phyloP scores from a whole-genome alignment of 2,329 filamentous ascomycete genomes.

The Cadophora malorum region DNA sequence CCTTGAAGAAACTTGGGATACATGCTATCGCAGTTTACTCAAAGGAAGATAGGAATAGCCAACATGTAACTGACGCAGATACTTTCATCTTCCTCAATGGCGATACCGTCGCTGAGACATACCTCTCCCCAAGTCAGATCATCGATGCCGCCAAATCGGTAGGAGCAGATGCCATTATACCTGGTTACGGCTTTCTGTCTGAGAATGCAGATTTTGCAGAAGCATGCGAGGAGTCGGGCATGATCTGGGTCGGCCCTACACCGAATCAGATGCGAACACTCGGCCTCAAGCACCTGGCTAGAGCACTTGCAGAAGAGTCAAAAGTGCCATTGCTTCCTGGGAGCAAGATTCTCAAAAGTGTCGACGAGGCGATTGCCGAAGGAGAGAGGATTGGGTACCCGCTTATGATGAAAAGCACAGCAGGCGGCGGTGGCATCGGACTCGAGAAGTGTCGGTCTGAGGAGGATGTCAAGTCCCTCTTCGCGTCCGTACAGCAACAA shows the following conservation, averaged over 20 bases:
- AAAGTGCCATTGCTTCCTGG: constrained; percentile 18
- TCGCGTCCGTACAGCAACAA: constrained; percentile 44
- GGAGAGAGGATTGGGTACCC: constrained; percentile 47
- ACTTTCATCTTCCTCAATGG: background rate
- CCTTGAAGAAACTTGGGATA: constrained; percentile 21
- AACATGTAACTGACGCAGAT: constrained; percentile 19
- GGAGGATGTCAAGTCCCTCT: constrained; percentile 55
- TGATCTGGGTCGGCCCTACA: constrained; percentile 23
- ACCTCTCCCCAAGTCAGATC: constrained; percentile 13
- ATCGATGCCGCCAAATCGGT: constrained; percentile 51
- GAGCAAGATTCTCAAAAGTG: constrained; percentile 16
- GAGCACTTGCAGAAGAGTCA: constrained; percentile 15
- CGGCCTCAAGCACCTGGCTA: constrained; percentile 20
- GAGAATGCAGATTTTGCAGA: constrained; percentile 68
- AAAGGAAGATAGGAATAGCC: constrained; percentile 14
- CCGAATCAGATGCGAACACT: constrained; percentile 20
- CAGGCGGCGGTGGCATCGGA: constrained; percentile 69
- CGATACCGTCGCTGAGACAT: constrained; percentile 14
- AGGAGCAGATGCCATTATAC: constrained; percentile 65
- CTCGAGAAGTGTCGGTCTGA: constrained; percentile 44
- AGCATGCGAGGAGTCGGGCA: constrained; percentile 50
- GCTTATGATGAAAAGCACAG: constrained; percentile 62
- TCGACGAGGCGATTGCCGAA: constrained; percentile 27
- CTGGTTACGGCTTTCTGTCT: constrained; percentile 70
- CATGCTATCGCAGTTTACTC: constrained; percentile 19